phyloP scores from a whole-genome alignment of 495 filamentous ascomycete genomes.

The Aspergillus incahuasiensis region DNA sequence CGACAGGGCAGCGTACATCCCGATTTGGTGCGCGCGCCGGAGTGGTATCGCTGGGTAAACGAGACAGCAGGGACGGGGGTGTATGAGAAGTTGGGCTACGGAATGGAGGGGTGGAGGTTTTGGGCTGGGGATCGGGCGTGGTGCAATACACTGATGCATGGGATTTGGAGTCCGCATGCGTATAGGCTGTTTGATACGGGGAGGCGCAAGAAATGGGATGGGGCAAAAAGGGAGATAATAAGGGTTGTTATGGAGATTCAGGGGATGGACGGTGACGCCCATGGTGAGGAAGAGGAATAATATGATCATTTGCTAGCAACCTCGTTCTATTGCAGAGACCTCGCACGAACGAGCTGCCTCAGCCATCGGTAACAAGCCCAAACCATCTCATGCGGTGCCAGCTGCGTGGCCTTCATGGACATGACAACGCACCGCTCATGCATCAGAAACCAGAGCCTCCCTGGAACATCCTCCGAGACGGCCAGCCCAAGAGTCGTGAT shows the following conservation, averaged over 20 bases:
- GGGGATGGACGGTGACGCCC: too few species aligned
- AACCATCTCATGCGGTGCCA: background rate
- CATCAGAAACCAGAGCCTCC: background rate
- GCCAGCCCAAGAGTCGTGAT: background rate
- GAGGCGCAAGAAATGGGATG: slow-evolving; percentile 11
- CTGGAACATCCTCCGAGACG: background rate
- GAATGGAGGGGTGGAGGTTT: slow-evolving; percentile 26
- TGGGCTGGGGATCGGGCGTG: slow-evolving; percentile 31
- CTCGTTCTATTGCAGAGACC: too few species aligned
- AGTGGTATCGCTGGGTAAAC: slow-evolving; percentile 32
- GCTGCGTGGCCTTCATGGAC: background rate
- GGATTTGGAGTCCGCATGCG: slow-evolving; percentile 29
- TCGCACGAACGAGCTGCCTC: background rate
- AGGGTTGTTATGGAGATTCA: too few species aligned
- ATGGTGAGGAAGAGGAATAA: too few species aligned
- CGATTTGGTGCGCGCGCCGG: slow-evolving; percentile 14
- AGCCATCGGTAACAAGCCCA: background rate
- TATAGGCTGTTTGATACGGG: slow-evolving; percentile 29
- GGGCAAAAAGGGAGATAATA: background rate
- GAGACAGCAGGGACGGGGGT: slow-evolving; percentile 33
- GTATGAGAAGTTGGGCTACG: slow-evolving; percentile 35
- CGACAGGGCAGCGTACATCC: too few species aligned
- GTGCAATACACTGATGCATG: slow-evolving; percentile 33
- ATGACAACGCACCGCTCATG: background rate
- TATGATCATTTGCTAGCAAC: too few species aligned